phyloP scores from a whole-genome alignment of 495 filamentous ascomycete species.

The Hypoxylon lienhwacheense region DNA sequence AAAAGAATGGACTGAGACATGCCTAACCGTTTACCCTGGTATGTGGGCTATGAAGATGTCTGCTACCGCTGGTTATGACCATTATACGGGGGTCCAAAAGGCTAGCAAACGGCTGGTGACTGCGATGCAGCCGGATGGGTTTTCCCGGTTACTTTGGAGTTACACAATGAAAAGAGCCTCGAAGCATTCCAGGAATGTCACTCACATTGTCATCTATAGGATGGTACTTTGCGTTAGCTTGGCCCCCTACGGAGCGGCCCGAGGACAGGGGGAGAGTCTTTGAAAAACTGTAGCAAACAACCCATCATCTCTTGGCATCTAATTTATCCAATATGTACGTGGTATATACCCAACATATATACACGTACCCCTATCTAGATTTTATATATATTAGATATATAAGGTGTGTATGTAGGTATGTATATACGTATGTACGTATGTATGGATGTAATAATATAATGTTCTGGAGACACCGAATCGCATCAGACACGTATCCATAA shows the following conservation, averaged over 20 bases:
- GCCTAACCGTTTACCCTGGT: constrained; percentile 14
- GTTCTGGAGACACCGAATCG: neutral
- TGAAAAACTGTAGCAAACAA: constrained; percentile 30
- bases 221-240: constrained; percentile 8
- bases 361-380: no score
- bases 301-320: constrained; percentile 11
- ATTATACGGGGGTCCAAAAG: neutral
- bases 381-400: no score
- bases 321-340: constrained; percentile 1
- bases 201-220: neutral
- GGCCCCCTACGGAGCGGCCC: constrained; percentile 25
- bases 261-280: no score
- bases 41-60: constrained; percentile 15
- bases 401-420: no score
- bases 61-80: constrained; percentile 17
- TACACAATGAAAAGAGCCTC: constrained; percentile 14
- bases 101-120: constrained; percentile 17
- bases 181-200: constrained; percentile 1
- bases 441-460: no score
- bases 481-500: constrained; percentile 2
- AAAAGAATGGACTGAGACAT: constrained; percentile 10
- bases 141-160: constrained; percentile 13
- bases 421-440: no score
- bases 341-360: no score
- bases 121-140: constrained; percentile 6